Evolutionary conservation across 1,284 basidiomycete genomes (phyloP).

Genomic region (Marasmius tenuissimus): DNA sequence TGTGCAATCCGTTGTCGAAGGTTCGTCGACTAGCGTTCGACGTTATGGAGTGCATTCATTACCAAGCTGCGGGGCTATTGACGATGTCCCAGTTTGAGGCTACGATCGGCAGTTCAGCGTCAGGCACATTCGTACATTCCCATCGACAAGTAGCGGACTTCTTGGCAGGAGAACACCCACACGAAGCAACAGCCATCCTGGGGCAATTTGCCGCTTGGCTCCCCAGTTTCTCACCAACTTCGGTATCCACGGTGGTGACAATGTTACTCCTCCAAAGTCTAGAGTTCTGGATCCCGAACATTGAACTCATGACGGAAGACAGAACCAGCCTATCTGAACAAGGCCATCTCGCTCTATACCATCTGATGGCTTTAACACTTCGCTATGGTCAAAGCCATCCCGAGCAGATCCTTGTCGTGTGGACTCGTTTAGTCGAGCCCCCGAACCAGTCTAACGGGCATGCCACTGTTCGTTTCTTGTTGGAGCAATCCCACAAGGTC

Average conservation of each 20-base stretch:
- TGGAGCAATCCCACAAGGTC: slow-evolving; percentile 87
- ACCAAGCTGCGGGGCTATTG: slow-evolving; percentile 58
- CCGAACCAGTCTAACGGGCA: slow-evolving; percentile 76
- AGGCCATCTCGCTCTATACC: slow-evolving; percentile 73
- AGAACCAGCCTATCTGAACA: slow-evolving; percentile 55
- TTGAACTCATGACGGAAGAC: slow-evolving; percentile 68
- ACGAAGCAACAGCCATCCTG: slow-evolving; percentile 69
- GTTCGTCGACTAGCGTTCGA: slow-evolving; percentile 80
- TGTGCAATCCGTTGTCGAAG: slow-evolving; percentile 72
- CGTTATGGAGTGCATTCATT: slow-evolving; percentile 75
- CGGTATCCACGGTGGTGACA: slow-evolving; percentile 42
- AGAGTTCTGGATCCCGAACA: slow-evolving; percentile 78
- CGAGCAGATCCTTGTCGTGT: slow-evolving; percentile 83
- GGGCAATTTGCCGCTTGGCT: slow-evolving; percentile 76
- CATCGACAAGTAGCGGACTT: slow-evolving; percentile 78
- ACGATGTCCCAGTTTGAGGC: slow-evolving; percentile 75
- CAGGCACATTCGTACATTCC: slow-evolving; percentile 80
- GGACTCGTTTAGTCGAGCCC: slow-evolving; percentile 73
- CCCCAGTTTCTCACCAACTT: slow-evolving; percentile 61
- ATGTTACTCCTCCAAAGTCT: slow-evolving; percentile 71
- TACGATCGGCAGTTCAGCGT: slow-evolving; percentile 71
- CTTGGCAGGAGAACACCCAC: slow-evolving; percentile 80
- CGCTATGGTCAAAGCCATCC: slow-evolving; percentile 77
- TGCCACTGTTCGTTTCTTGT: slow-evolving; percentile 79
- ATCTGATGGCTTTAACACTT: slow-evolving; percentile 83